phyloP scores from a whole-genome alignment of 2,329 filamentous ascomycete species.

The Trichoderma aggressivum region DNA sequence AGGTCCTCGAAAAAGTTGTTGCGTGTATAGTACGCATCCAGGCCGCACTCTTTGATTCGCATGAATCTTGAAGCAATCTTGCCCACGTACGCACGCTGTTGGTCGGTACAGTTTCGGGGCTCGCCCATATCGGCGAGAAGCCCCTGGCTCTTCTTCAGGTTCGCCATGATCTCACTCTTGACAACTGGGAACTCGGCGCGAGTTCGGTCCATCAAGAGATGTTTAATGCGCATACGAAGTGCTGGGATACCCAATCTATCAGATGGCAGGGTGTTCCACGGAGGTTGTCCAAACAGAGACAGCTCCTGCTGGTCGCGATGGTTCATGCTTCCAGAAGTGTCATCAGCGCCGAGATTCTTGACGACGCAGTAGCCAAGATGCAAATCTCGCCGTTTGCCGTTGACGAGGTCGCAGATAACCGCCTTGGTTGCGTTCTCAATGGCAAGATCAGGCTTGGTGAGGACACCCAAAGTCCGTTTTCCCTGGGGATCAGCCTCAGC shows the following conservation, averaged over 20 bases:
- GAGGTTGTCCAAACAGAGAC: slow-evolving; percentile 35
- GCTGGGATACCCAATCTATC: slow-evolving; percentile 35
- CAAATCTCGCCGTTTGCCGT: slow-evolving; percentile 39
- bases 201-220: slow-evolving; percentile 40
- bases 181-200: slow-evolving; percentile 39
- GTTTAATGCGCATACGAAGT: slow-evolving; percentile 35
- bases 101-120: slow-evolving; percentile 25
- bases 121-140: slow-evolving; percentile 32
- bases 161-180: slow-evolving; percentile 28
- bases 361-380: slow-evolving; percentile 49
- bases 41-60: slow-evolving; percentile 27
- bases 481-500: slow-evolving; percentile 39
- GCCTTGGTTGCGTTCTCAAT: slow-evolving; percentile 38
- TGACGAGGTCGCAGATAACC: slow-evolving; percentile 41
- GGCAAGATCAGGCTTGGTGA: slow-evolving; percentile 60
- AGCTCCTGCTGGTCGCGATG: slow-evolving; percentile 35
- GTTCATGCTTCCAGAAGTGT: slow-evolving; percentile 30
- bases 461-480: slow-evolving; percentile 43
- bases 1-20: slow-evolving; percentile 30
- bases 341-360: slow-evolving; percentile 46
- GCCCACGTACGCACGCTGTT: slow-evolving; percentile 37
- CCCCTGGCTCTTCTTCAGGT: slow-evolving; percentile 16
- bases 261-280: slow-evolving; percentile 34
- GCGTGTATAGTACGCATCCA: slow-evolving; percentile 37
- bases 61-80: slow-evolving; percentile 33